Evolutionary conservation across 2,329 filamentous ascomycete genomes (phyloP).

Genomic region (Gnomoniopsis smithogilvyi): DNA sequence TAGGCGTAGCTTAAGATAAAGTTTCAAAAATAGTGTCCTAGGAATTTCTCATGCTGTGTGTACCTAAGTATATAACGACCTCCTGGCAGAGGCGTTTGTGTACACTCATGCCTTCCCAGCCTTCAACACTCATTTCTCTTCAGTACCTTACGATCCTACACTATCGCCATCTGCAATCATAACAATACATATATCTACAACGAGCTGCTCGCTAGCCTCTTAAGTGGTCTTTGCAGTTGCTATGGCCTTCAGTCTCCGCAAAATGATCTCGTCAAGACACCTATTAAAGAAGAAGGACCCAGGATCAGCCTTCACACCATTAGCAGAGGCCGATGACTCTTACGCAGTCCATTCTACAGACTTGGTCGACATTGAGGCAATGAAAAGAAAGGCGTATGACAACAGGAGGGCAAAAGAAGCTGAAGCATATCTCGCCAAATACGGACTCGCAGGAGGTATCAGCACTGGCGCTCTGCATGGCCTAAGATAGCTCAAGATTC

Average conservation of each 20-base stretch:
- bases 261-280: slow-evolving; percentile 4
- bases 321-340: slow-evolving; percentile 4
- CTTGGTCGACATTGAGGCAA: background rate
- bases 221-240: background rate
- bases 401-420: slow-evolving; percentile 10
- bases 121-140: background rate
- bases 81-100: background rate
- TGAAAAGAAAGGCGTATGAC: slow-evolving; percentile 9
- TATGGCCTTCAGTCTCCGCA: slow-evolving; percentile 13
- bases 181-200: too few relatives aligned
- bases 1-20: too few relatives aligned
- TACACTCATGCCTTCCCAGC: background rate
- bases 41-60: too few relatives aligned
- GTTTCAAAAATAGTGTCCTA: too few relatives aligned
- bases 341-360: slow-evolving; percentile 4
- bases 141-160: too few relatives aligned
- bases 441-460: slow-evolving; percentile 9
- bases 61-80: too few relatives aligned
- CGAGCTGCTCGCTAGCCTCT: too few relatives aligned
- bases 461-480: background rate
- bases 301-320: background rate
- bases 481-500: too few relatives aligned
- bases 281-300: background rate
- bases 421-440: slow-evolving; percentile 9
- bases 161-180: too few relatives aligned